These are phyloP conservation scores for Skeletonema marinoi DNA, from an alignment of 108 stramenopile genomes.

Conservation along the genomic window DNA sequence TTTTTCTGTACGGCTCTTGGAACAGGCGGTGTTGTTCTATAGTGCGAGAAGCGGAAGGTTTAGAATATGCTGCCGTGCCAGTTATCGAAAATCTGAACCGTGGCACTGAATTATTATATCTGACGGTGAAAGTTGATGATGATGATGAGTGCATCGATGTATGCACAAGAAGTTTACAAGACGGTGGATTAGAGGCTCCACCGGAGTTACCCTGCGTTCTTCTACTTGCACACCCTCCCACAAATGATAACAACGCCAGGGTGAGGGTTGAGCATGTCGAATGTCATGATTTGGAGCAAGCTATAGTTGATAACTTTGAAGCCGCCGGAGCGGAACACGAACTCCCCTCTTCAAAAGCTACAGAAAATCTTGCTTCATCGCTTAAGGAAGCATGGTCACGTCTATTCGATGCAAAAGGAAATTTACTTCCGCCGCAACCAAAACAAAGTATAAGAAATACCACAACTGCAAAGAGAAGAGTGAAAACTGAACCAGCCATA, in stretches of 20 bases:
- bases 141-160: conserved; percentile 36
- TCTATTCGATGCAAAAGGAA: conserved; percentile 24
- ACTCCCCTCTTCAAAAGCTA: background rate
- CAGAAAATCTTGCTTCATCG: conserved; percentile 7
- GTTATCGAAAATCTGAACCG: background rate
- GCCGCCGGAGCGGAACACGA: background rate
- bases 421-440: conserved; percentile 8
- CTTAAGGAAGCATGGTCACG: conserved; percentile 27
- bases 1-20: conserved; percentile 43
- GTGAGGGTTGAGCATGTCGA: conserved; percentile 22
- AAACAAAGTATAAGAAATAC: background rate
- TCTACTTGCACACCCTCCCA: conserved; percentile 11
- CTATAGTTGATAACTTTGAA: conserved; percentile 3
- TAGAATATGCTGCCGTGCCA: background rate
- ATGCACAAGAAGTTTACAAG: conserved; percentile 7
- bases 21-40: conserved; percentile 10
- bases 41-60: background rate
- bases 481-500: conserved; percentile 31
- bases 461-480: background rate
- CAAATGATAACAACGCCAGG: background rate
- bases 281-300: conserved; percentile 15
- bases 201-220: conserved; percentile 28
- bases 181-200: conserved; percentile 25
- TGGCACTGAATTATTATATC: background rate
- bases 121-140: conserved; percentile 21